Evolutionary conservation across 116 monocot species (phyloP).

Genomic region (Papilionanthe hybrid): DNA sequence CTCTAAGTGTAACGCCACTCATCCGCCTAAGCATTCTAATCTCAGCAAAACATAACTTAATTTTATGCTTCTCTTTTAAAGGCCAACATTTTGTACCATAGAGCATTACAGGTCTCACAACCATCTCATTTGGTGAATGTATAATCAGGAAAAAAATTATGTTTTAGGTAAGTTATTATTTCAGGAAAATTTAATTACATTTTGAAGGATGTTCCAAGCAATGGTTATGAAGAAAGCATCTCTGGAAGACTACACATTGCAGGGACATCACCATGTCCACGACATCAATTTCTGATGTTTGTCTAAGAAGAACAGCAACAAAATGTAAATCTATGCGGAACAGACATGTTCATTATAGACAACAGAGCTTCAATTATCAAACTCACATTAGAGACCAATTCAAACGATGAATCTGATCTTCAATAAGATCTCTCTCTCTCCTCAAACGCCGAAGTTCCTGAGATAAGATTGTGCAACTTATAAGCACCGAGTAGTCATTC

Average conservation of each 20-base stretch:
- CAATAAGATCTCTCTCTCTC: conserved; percentile 61
- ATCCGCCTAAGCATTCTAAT: too few species aligned
- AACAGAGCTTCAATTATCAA: neutral
- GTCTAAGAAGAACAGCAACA: neutral
- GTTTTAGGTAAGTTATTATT: neutral
- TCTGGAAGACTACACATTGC: neutral
- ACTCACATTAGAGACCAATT: conserved; percentile 86
- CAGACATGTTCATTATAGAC: neutral
- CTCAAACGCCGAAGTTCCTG: conserved; percentile 72
- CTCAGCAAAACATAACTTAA: too few species aligned
- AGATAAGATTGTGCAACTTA: neutral
- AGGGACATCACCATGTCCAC: neutral
- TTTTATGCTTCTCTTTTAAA: too few species aligned
- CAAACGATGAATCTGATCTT: conserved; percentile 84
- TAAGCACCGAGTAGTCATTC: neutral
- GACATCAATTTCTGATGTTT: too few species aligned
- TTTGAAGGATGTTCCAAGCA: neutral
- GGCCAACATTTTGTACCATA: too few species aligned
- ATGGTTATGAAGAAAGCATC: neutral
- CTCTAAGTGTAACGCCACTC: too few species aligned
- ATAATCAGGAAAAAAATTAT: neutral
- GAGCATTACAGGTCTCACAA: too few species aligned
- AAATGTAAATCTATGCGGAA: neutral
- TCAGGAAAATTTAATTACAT: neutral
- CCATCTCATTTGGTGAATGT: neutral